Percentiles rank a stretch among this genome's conserved stretches.
These are phyloP conservation scores for Clitoria ternatea DNA, from an alignment of 306 rosid genomes.

Conservation along the genomic window DNA sequence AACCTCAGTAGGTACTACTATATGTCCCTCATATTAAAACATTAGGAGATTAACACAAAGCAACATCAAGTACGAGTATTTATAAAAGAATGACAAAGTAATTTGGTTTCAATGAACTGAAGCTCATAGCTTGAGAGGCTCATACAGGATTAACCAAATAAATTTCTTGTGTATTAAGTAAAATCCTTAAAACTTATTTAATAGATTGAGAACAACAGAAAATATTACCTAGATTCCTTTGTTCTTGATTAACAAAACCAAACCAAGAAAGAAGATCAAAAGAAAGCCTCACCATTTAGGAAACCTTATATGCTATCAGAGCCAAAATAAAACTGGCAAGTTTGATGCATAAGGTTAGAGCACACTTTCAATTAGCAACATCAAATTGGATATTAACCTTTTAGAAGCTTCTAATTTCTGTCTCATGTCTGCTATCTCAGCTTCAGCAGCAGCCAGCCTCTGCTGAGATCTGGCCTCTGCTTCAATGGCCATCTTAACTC, in stretches of 20 bases:
- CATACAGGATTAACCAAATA: not conserved
- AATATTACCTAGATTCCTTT: too few relatives aligned
- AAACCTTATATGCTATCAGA: not conserved
- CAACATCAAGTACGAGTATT: not conserved
- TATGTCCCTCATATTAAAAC: not conserved
- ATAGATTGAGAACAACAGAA: not conserved
- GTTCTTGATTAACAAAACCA: constrained; percentile 18
- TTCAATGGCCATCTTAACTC: constrained; percentile 92
- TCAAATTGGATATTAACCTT: constrained; percentile 43
- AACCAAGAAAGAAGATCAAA: not conserved
- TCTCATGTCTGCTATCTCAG: constrained; percentile 77
- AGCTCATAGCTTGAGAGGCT: not conserved
- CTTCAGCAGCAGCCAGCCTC: constrained; percentile 95
- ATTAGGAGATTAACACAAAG: not conserved
- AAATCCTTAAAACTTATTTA: not conserved
- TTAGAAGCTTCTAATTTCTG: constrained; percentile 70
- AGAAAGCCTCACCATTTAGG: not conserved
- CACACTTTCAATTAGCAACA: not conserved
- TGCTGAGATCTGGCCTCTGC: constrained; percentile 92
- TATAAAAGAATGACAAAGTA: not conserved
- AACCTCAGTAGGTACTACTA: not conserved
- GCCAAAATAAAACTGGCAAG: not conserved
- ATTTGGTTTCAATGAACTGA: constrained; percentile 1
- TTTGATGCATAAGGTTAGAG: not conserved
- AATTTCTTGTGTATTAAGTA: not conserved